Evolutionary conservation across 768 basidiomycete genomes (phyloP), one percentile per base, ranked within the genome.

Genomic region (Naganishia antarctica): DNA sequence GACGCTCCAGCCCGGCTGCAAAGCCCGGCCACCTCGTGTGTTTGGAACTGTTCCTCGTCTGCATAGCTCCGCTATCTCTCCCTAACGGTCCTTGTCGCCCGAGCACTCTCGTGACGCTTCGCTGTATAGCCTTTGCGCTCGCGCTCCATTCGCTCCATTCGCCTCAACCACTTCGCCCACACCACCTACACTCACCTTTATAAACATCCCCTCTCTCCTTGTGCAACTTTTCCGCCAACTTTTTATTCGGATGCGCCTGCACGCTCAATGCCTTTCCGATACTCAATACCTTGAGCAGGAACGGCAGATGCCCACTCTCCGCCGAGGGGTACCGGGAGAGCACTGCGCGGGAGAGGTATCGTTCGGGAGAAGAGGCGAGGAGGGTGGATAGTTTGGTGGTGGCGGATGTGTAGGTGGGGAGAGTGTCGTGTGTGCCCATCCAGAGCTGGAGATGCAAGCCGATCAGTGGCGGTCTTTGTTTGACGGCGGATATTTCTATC

Each of bases 401-500:
- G 18, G 68, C 65, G 65, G 79, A 73, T n/a, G n/a, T n/a, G 21
- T 84, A 73, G 6, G 87, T 86, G 0, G 87, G 87, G 8, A 86
- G 82, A 37, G 81, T 88, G 1, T 89, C 83, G 71, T 98, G 96
- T 0, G 96, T 98, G 11, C 96, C 96, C 94, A 98, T 98, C 96
- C 96, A 99, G 46, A 99, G 81, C 92, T 97, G 74, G 11, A 28
- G 11, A 26, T 8, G 50, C 12, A 21, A 43, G 34, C n/a, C n/a
- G 25, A 32, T 25, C 6, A 3, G 16, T 1, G 25, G 23, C 40
- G 34, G 7, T 37, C 34, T 37, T 7, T 7, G 34, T 37, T n/a
- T n/a, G n/a, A n/a, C n/a, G n/a, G n/a, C n/a, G n/a, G n/a, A n/a
- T n/a, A n/a, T n/a, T n/a, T n/a, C n/a, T n/a, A n/a, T n/a, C n/a